Base-by-base conservation (phyloP, 2,329 filamentous ascomycete species). In the Exserohilum rostratum region DNA sequence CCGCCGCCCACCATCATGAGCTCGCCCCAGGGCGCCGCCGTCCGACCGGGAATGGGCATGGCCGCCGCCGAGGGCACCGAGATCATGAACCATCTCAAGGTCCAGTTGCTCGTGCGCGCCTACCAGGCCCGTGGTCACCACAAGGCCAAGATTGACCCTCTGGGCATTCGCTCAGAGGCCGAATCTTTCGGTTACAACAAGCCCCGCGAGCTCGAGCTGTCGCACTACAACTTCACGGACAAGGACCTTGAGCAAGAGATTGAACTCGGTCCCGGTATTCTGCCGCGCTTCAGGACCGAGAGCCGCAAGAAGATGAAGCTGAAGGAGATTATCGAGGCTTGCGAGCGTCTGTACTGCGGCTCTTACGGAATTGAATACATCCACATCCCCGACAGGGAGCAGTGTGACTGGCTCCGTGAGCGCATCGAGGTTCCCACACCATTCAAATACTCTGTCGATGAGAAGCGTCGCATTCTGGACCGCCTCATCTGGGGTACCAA, bases 311-410 rank as follows among this genome's bases (percentile, higher is more conserved):
- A 96, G 84, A 98, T 99, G 95, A 96, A 90, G 20, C 84, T 99
- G 64, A 87, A 93, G 61, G 93, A 99, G 72, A 99, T 99, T 70
- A 87, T 99, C 67, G 89, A 84, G 46, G 87, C 92, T 58, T 99
- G 95, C 80, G 95, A 99, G 80, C 89, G 87, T 76, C 90, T 96
- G 71, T 99, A 99, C 84, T 96, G 92, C 74, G 93, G 95, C 65
- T 92, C 92, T n/a, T 97, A 96, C 74, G 93, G 95, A 77, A 87
- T 97, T 55, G 95, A 99, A 78, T 99, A 97, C 80, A 98, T 99
- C 74, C 95, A 99, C 79, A 99, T 99, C 63, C 93, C 95, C 53
- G 93, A 99, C 76, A 86, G 95, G 71, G 91, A 93, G 75, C 95
- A 96, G 79, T 99, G 95, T 81, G 95, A 99, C 80, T 99, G 95